Evolutionary conservation across 495 filamentous ascomycete species (phyloP), one percentile per base, ranked within the genome.

Genomic region (Xylaria scruposa): DNA sequence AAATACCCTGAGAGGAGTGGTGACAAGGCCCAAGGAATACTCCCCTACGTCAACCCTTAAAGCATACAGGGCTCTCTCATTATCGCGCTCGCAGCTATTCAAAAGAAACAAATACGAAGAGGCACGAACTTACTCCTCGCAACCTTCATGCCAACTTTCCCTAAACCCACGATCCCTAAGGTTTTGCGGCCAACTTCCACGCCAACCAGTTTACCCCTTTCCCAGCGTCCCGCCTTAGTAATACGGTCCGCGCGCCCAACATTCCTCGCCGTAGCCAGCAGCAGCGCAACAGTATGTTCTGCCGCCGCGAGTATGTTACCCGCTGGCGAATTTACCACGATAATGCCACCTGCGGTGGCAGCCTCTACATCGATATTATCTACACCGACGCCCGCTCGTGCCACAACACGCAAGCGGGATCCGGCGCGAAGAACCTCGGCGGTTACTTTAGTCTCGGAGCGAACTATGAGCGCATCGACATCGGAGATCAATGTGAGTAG

Each of bases 261-360:
- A 73, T 93, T 91, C 4, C 91, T 74, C 24, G 91, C 90, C 56
- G 87, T 84, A 2, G 91, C 85, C 80, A 93, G 88, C 73, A 93
- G 81, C 63, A 93, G 77, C 1, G 90, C 90, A 60, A 92, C 84
- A 0, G 90, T 91, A 73, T 91, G 90, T 74, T 91, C 90, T 0
- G 91, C 91, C 0, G 91, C 91, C 0, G 91, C 90, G 6, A 88
- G 85, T 70, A 93, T 91, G 75, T 93, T 93, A 9, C 91, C 91
- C 31, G 82, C 81, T 0, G 91, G 91, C 5, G 85, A 88, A 77
- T 93, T 93, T 59, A 93, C 90, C 0, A 93, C 91, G 24, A 93
- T 87, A 46, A 93, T 86, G 15, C 91, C 91, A 29, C 85, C 79
- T 66, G 84, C 83, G 1, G 91, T 93, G 2, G 91, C 91, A 17